These are phyloP conservation scores for Pouteria glomerata DNA, from an alignment of 148 eudicot species.

Conservation along the genomic window DNA sequence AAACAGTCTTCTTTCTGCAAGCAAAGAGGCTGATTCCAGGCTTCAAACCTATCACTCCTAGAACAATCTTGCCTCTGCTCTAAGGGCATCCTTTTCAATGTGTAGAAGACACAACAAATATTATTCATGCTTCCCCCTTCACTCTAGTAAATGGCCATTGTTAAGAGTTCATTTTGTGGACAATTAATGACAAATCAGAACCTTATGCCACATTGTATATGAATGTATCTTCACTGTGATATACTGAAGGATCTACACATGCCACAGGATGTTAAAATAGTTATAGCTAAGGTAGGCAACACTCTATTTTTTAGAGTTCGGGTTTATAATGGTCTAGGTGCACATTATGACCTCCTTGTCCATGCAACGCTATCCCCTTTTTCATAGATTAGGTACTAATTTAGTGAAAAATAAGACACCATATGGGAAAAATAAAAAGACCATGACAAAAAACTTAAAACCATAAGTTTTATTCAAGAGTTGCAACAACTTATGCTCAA, in stretches of 20 bases:
- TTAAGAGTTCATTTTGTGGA: neutral
- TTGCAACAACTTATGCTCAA: neutral
- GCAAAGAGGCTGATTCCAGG: too few species aligned
- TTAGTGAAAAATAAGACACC: neutral
- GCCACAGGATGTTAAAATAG: neutral
- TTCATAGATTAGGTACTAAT: neutral
- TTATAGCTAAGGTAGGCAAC: neutral
- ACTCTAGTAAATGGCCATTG: neutral
- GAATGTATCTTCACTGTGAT: neutral
- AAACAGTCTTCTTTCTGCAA: too few species aligned
- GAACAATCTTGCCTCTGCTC: too few species aligned
- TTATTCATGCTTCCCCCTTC: neutral
- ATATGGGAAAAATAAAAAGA: neutral
- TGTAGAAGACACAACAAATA: neutral
- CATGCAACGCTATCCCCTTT: neutral
- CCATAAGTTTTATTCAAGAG: neutral
- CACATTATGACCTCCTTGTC: neutral
- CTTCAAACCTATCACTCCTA: too few species aligned
- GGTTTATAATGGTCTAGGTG: conserved; percentile 2
- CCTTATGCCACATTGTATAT: too few species aligned
- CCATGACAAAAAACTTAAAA: neutral
- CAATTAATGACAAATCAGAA: neutral
- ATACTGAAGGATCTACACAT: neutral
- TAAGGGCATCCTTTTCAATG: too few species aligned
- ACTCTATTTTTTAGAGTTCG: neutral